These are phyloP conservation scores for Wickerhamiella galacta DNA, from an alignment of 805 yeast genomes.

Conservation along the genomic window DNA sequence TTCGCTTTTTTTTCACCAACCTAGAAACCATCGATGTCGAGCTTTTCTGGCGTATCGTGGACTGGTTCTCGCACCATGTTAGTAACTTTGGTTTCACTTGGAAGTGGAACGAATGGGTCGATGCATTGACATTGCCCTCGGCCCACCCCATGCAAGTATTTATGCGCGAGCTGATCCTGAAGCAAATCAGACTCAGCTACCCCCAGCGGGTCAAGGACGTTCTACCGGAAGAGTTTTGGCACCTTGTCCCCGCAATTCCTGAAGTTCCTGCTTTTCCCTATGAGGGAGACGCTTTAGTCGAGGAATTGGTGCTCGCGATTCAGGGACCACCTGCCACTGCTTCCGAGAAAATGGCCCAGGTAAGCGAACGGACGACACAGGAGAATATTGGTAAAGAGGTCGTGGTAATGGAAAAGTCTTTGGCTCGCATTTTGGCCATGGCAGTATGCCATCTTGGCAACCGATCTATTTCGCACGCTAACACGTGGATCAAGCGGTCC, in stretches of 20 bases:
- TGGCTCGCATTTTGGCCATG: slow-evolving; percentile 49
- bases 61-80: slow-evolving; percentile 87
- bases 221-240: slow-evolving; percentile 36
- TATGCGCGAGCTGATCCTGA: slow-evolving; percentile 60
- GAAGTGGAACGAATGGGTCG: slow-evolving; percentile 95
- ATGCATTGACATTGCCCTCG: slow-evolving; percentile 25
- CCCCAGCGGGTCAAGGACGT: slow-evolving; percentile 54
- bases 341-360: slow-evolving; percentile 11
- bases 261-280: slow-evolving; percentile 27
- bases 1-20: slow-evolving; percentile 62
- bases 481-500: slow-evolving; percentile 33
- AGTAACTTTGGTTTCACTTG: slow-evolving; percentile 89
- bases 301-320: slow-evolving; percentile 23
- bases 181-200: slow-evolving; percentile 73
- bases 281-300: slow-evolving; percentile 24
- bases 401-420: slow-evolving; percentile 27
- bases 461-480: slow-evolving; percentile 68
- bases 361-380: slow-evolving; percentile 11
- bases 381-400: slow-evolving; percentile 21
- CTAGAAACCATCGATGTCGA: slow-evolving; percentile 59
- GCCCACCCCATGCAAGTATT: slow-evolving; percentile 63
- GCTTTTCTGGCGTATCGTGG: slow-evolving; percentile 50
- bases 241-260: slow-evolving; percentile 26
- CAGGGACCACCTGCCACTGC: slow-evolving; percentile 15
- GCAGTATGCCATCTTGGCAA: slow-evolving; percentile 69